Evolutionary conservation across 257 asterid species (phyloP).

Genomic region (Haberlea rhodopensis): DNA sequence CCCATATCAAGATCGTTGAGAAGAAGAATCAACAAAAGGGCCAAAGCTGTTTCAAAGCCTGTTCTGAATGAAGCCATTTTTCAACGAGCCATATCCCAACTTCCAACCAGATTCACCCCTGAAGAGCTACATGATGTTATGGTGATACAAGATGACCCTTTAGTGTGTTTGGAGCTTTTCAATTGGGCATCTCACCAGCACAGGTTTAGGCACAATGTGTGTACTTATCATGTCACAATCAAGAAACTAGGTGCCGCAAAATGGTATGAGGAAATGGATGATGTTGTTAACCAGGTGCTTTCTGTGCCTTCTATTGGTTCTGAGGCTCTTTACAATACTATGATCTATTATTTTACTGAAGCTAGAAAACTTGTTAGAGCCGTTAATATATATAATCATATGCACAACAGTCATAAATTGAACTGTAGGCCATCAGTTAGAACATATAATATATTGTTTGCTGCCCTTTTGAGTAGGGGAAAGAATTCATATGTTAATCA

Average conservation of each 20-base stretch:
- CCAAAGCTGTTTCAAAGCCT: slow-evolving; percentile 65
- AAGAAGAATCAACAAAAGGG: slow-evolving; percentile 66
- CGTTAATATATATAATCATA: slow-evolving; percentile 72
- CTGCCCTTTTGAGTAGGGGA: slow-evolving; percentile 70
- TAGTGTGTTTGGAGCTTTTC: slow-evolving; percentile 80
- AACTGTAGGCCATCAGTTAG: slow-evolving; percentile 77
- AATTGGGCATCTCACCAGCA: slow-evolving; percentile 93
- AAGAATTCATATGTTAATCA: slow-evolving; percentile 69
- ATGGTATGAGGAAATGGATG: slow-evolving; percentile 86
- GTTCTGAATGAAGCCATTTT: slow-evolving; percentile 55
- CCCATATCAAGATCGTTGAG: slow-evolving; percentile 74
- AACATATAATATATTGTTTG: slow-evolving; percentile 70
- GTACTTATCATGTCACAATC: slow-evolving; percentile 58
- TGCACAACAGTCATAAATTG: slow-evolving; percentile 58
- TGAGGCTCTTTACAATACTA: slow-evolving; percentile 69
- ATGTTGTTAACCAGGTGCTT: slow-evolving; percentile 75
- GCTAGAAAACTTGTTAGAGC: slow-evolving; percentile 80
- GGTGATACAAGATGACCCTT: slow-evolving; percentile 51
- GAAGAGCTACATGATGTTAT: slow-evolving; percentile 76
- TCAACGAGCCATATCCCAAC: slow-evolving; percentile 44
- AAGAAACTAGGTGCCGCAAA: slow-evolving; percentile 75
- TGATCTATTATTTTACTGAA: slow-evolving; percentile 77
- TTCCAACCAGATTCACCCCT: slow-evolving; percentile 72
- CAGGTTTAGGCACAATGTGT: slow-evolving; percentile 65
- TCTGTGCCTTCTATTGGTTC: slow-evolving; percentile 62